Percentiles rank a stretch among this genome's conserved stretches.
phyloP scores from a whole-genome alignment of 2,329 filamentous ascomycete genomes.

The Lasiodiplodia sp. region DNA sequence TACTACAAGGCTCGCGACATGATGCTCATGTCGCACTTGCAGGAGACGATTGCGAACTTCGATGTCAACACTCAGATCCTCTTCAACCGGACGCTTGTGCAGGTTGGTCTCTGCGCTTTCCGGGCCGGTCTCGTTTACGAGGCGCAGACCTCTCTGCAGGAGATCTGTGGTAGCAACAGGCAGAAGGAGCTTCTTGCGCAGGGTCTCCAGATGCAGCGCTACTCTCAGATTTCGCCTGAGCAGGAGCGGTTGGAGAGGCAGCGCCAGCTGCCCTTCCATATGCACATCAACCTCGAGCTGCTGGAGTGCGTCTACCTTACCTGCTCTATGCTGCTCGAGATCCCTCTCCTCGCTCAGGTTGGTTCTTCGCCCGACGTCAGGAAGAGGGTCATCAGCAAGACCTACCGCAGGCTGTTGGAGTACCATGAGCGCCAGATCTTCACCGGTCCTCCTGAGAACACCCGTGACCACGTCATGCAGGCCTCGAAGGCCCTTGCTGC shows the following conservation, averaged over 20 bases:
- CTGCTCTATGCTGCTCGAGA: slow-evolving; percentile 99
- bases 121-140: slow-evolving; percentile 96
- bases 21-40: slow-evolving; percentile 99
- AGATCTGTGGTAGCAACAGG: slow-evolving; percentile 95
- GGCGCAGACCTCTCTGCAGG: slow-evolving; percentile 95
- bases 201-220: slow-evolving; percentile 97
- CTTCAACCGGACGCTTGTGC: slow-evolving; percentile 97
- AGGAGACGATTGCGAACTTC: slow-evolving; percentile 96
- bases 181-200: slow-evolving; percentile 98
- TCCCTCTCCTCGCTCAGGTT: slow-evolving; percentile 93
- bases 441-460: slow-evolving; percentile 97
- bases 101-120: slow-evolving; percentile 98
- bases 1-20: slow-evolving; percentile 98
- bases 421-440: slow-evolving; percentile 99
- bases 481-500: slow-evolving; percentile 95
- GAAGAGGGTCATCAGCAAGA: slow-evolving; percentile 99
- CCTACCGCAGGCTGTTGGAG: slow-evolving; percentile 97
- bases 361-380: slow-evolving; percentile 96
- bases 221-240: slow-evolving; percentile 93
- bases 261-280: slow-evolving; percentile 98
- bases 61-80: slow-evolving; percentile 97
- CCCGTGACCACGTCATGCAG: slow-evolving; percentile 98
- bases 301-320: slow-evolving; percentile 98
- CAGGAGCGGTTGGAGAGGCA: slow-evolving; percentile 97
- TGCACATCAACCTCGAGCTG: slow-evolving; percentile 99